A percentile compares a stretch with the other conserved stretches of the same genome.
Evolutionary conservation across 164 flowering plant species (phyloP).

Genomic region (Cinnamomum chago): DNA sequence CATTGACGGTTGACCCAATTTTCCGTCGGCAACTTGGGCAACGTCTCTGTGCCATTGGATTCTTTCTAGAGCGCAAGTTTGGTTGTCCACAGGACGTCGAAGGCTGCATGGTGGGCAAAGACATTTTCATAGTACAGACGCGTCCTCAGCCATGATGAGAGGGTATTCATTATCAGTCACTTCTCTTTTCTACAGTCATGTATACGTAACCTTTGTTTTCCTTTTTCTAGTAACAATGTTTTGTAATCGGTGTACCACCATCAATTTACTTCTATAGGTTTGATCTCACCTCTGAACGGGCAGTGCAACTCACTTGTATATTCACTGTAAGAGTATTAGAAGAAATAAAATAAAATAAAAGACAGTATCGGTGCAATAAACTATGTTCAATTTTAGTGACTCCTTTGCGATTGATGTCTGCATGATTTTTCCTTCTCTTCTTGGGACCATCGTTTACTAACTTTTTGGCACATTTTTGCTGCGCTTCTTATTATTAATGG

Average conservation of each 20-base stretch:
- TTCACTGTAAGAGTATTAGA: no score
- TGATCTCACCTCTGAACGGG: no score
- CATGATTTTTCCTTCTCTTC: no score
- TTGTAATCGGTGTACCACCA: background rate
- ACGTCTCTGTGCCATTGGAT: constrained; percentile 71
- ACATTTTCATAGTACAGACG: constrained; percentile 72
- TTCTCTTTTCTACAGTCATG: background rate
- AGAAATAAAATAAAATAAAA: no score
- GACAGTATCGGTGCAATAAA: no score
- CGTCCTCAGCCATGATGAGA: constrained; percentile 61
- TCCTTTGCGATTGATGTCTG: no score
- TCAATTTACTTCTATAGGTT: no score
- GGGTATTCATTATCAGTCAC: background rate
- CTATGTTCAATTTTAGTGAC: no score
- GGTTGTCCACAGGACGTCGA: constrained; percentile 90
- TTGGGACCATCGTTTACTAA: no score
- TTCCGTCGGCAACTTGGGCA: constrained; percentile 68
- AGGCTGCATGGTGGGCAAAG: constrained; percentile 82
- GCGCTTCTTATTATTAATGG: no score
- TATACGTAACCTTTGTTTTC: background rate
- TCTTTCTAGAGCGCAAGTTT: constrained; percentile 75
- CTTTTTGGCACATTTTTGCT: no score
- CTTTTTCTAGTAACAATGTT: background rate
- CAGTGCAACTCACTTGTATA: no score
- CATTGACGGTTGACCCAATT: constrained; percentile 55